These are phyloP conservation scores for Salvia rosmarinus DNA, from an alignment of 257 asterid genomes.

Conservation along the genomic window DNA sequence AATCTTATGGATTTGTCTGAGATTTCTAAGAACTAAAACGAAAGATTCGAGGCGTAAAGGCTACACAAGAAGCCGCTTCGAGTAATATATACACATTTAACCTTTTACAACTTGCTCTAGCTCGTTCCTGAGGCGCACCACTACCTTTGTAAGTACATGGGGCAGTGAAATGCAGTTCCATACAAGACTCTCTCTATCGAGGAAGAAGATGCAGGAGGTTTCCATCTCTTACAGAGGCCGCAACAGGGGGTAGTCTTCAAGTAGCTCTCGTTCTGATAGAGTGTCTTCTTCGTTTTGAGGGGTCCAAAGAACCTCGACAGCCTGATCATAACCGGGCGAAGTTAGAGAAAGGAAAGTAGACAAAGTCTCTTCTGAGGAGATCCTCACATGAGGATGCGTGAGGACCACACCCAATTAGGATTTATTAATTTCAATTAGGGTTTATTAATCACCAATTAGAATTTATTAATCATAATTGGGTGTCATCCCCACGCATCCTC, in stretches of 20 bases:
- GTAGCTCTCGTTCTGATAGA: constrained; percentile 81
- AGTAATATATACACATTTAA: constrained; percentile 7
- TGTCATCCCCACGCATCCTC: no score
- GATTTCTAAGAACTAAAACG: neutral
- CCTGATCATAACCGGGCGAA: constrained; percentile 47
- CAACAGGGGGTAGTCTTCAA: constrained; percentile 81
- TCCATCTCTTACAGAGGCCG: constrained; percentile 64
- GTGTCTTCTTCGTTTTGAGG: constrained; percentile 88
- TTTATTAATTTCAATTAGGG: no score
- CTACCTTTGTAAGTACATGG: no score
- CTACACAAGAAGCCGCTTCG: neutral
- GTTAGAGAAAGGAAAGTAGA: constrained; percentile 24
- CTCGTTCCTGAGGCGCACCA: neutral
- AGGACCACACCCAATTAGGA: no score
- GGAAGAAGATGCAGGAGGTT: constrained; percentile 8
- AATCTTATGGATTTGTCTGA: neutral
- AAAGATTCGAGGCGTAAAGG: neutral
- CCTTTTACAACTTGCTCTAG: constrained; percentile 9
- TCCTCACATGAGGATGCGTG: no score
- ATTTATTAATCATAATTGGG: no score
- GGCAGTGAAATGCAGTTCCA: neutral
- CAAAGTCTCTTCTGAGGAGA: no score
- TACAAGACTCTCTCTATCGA: neutral
- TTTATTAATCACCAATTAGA: no score
- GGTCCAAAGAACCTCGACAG: constrained; percentile 95